phyloP scores from a whole-genome alignment of 805 yeast species.

The Kluyveromyces siamensis region DNA sequence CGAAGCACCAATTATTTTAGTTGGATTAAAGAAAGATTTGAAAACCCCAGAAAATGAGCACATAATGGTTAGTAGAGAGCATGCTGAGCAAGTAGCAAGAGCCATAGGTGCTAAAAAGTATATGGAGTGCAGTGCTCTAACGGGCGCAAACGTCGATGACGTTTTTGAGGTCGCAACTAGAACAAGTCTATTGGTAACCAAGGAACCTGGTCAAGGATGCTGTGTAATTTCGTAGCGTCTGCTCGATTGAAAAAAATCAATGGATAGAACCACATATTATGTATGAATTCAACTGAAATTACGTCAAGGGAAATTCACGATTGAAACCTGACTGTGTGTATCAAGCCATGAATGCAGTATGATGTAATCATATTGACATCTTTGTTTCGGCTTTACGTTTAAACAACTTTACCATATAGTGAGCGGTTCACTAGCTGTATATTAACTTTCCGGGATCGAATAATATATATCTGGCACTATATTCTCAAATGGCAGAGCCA shows the following conservation, averaged over 20 bases:
- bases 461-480: no score
- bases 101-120: conserved; percentile 77
- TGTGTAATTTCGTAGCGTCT: conserved; percentile 28
- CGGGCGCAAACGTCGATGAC: conserved; percentile 93
- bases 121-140: conserved; percentile 81
- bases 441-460: no score
- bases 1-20: conserved; percentile 62
- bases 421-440: no score
- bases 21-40: conserved; percentile 80
- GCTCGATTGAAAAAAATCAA: neutral
- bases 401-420: no score
- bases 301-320: no score
- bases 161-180: conserved; percentile 89
- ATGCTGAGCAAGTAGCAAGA: conserved; percentile 64
- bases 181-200: conserved; percentile 55
- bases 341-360: no score
- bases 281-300: neutral
- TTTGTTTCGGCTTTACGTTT: no score
- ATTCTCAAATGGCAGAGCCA: no score
- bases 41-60: conserved; percentile 35
- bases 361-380: no score
- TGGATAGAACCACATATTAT: neutral
- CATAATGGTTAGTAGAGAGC: conserved; percentile 41
- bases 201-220: conserved; percentile 32
- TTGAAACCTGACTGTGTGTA: no score